A percentile compares a stretch with the other conserved stretches of the same genome.
These are phyloP conservation scores for Cutaneotrichosporon spelunceum DNA, from an alignment of 1,284 basidiomycete genomes.

Conservation along the genomic window DNA sequence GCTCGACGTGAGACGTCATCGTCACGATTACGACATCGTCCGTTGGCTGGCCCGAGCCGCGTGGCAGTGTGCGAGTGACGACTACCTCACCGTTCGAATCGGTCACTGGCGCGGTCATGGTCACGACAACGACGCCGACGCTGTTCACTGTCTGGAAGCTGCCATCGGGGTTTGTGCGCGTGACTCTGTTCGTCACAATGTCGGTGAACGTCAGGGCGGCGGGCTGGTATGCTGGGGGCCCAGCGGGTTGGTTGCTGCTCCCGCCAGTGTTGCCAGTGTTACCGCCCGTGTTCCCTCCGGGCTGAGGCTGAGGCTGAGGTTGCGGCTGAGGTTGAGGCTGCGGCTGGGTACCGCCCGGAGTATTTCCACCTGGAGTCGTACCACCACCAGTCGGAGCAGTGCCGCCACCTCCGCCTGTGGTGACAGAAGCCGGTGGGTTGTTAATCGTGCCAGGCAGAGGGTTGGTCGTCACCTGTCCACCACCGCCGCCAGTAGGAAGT, in stretches of 20 bases:
- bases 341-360: neutral
- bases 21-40: conserved; percentile 4
- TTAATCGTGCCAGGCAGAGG: neutral
- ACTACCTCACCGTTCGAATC: conserved; percentile 6
- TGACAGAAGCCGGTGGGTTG: neutral
- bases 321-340: neutral
- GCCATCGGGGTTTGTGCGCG: conserved; percentile 8
- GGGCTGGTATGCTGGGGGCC: neutral
- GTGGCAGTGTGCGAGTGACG: conserved; percentile 2
- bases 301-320: neutral
- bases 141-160: neutral
- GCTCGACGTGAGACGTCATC: neutral
- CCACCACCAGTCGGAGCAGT: neutral
- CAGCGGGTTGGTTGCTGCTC: neutral
- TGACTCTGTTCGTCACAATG: conserved; percentile 5
- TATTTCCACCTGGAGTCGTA: neutral
- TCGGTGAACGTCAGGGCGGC: conserved; percentile 2
- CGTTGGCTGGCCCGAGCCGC: neutral
- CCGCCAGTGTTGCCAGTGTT: neutral
- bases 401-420: neutral
- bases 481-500: neutral
- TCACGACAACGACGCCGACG: neutral
- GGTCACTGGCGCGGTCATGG: conserved; percentile 2
- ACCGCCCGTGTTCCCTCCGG: neutral
- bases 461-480: neutral